A percentile compares a stretch with the other conserved stretches of the same genome.
These are phyloP conservation scores for Pseudocercospora fijiensis DNA, from an alignment of 2,329 filamentous ascomycete species.

Conservation along the genomic window DNA sequence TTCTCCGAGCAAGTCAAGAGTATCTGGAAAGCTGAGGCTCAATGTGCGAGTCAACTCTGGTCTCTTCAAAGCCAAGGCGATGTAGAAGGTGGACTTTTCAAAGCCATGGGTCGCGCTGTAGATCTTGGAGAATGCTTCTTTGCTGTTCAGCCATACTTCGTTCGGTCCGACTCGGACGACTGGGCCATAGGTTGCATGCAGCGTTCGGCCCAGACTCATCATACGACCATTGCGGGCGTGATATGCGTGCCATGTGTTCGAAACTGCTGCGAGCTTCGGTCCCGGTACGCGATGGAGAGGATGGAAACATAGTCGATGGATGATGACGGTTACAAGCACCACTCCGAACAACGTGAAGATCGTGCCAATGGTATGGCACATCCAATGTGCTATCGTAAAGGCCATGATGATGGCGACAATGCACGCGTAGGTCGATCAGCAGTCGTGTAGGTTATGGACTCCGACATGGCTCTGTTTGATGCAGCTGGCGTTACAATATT, in stretches of 20 bases:
- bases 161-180: constrained; percentile 50
- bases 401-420: not conserved
- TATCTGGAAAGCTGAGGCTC: constrained; percentile 16
- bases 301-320: not conserved
- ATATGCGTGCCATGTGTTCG: constrained; percentile 23
- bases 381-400: not conserved
- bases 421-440: not conserved
- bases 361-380: not conserved
- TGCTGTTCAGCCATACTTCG: constrained; percentile 40
- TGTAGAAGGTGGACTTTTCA: constrained; percentile 24
- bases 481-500: too few species aligned
- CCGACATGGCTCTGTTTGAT: too few species aligned
- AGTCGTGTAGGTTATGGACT: not conserved
- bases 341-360: not conserved
- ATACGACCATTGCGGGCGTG: constrained; percentile 23
- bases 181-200: constrained; percentile 44
- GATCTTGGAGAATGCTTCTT: constrained; percentile 20
- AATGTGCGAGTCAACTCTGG: constrained; percentile 13
- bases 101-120: constrained; percentile 20
- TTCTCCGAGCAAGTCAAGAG: constrained; percentile 22
- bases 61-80: constrained; percentile 18
- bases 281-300: not conserved
- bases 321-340: not conserved
- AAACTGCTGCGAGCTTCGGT: constrained; percentile 1
- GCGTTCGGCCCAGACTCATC: constrained; percentile 18